Percentiles rank a stretch among this genome's conserved stretches.
Evolutionary conservation across 306 rosid species (phyloP).

Genomic region (Cicer pinnatifidum): DNA sequence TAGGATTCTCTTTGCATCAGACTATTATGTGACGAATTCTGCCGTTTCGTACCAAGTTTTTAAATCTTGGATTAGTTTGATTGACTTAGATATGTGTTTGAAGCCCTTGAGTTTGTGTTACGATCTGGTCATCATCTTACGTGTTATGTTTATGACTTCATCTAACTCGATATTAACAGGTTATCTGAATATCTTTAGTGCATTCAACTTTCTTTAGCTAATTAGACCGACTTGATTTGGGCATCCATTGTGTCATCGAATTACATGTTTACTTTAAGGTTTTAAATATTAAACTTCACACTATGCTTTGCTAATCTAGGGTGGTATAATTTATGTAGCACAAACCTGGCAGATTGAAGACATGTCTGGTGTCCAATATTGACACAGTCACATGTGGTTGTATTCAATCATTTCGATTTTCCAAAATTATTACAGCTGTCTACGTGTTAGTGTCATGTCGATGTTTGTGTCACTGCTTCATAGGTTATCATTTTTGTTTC

Average conservation of each 20-base stretch:
- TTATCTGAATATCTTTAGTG: not conserved
- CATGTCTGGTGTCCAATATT: no score
- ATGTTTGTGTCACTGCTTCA: no score
- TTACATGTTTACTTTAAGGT: not conserved
- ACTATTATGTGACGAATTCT: not conserved
- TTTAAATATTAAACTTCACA: constrained; percentile 7
- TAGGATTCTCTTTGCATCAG: not conserved
- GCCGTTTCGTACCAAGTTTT: not conserved
- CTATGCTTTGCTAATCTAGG: not conserved
- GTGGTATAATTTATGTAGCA: not conserved
- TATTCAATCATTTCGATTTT: no score
- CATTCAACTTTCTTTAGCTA: not conserved
- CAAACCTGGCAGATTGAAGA: no score
- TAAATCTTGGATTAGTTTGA: constrained; percentile 18
- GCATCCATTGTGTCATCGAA: not conserved
- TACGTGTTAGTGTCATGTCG: no score
- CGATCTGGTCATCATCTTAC: constrained; percentile 1
- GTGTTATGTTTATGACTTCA: constrained; percentile 18
- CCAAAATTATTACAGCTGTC: no score
- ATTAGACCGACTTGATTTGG: not conserved
- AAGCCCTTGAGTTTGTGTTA: constrained; percentile 1
- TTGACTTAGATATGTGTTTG: constrained; percentile 3
- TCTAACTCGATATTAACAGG: not conserved
- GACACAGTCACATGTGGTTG: no score
- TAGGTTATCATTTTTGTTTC: not conserved